A percentile compares a stretch with the other conserved stretches of the same genome.
phyloP scores from a whole-genome alignment of 257 asterid species.

The Coffea eugenioides region DNA sequence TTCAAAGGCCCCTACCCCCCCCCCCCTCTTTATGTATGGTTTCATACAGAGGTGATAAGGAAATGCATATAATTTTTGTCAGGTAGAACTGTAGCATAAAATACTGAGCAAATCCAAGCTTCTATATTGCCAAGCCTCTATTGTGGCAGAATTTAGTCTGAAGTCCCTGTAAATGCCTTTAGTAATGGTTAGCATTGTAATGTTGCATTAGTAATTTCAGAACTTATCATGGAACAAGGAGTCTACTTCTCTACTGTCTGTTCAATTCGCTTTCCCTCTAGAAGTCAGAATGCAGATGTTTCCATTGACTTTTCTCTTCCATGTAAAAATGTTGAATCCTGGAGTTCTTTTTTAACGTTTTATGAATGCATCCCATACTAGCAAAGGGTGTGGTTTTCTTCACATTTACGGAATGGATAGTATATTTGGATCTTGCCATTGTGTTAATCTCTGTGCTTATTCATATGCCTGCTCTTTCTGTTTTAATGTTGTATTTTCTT shows the following conservation, averaged over 20 bases:
- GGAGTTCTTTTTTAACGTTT: neutral
- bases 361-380: neutral
- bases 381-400: neutral
- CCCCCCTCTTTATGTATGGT: neutral
- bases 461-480: neutral
- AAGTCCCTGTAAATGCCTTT: neutral
- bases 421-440: neutral
- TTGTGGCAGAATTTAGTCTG: neutral
- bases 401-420: neutral
- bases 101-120: neutral
- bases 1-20: neutral
- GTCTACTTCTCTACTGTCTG: neutral
- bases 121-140: neutral
- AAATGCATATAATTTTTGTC: neutral
- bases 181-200: neutral
- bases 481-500: conserved; percentile 14
- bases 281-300: neutral
- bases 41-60: neutral
- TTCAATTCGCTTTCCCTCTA: neutral
- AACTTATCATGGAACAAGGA: neutral
- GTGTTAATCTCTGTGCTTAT: neutral
- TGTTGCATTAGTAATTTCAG: neutral
- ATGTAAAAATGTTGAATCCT: neutral
- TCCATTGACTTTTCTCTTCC: neutral
- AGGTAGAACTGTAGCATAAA: neutral